These are phyloP conservation scores for Ambrosiella xylebori DNA, from an alignment of 2,329 filamentous ascomycete genomes.

Conservation along the genomic window DNA sequence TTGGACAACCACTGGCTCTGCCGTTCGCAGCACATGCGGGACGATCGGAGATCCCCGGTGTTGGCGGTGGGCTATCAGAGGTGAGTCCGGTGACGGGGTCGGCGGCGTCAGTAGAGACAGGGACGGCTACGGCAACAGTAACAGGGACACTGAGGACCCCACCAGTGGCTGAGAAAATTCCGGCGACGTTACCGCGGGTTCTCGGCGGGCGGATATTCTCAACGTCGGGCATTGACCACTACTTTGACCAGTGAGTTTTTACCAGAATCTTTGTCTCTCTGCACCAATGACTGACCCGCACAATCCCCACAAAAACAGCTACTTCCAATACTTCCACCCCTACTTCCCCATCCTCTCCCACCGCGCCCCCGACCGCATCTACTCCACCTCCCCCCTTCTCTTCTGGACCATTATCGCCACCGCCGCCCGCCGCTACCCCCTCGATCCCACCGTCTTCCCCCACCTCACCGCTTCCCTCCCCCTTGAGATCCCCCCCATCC, in stretches of 20 bases:
- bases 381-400: constrained; percentile 29
- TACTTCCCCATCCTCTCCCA: constrained; percentile 34
- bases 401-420: constrained; percentile 40
- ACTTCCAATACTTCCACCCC: constrained; percentile 34
- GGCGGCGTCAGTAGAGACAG: not conserved
- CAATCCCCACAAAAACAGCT: constrained; percentile 20
- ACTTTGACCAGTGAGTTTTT: constrained; percentile 31
- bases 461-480: constrained; percentile 31
- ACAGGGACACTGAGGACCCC: not conserved
- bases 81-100: not conserved
- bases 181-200: constrained; percentile 1
- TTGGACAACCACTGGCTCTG: too few species aligned
- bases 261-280: not conserved
- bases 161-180: not conserved
- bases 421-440: constrained; percentile 31
- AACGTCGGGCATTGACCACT: constrained; percentile 36
- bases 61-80: not conserved
- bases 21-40: too few species aligned
- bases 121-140: not conserved
- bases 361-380: constrained; percentile 33
- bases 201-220: constrained; percentile 31
- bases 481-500: constrained; percentile 27
- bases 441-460: constrained; percentile 24
- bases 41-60: not conserved
- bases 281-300: not conserved